Evolutionary conservation across 306 rosid species (phyloP), one percentile per base, ranked within the genome.

Genomic region (Calophaca sinica): DNA sequence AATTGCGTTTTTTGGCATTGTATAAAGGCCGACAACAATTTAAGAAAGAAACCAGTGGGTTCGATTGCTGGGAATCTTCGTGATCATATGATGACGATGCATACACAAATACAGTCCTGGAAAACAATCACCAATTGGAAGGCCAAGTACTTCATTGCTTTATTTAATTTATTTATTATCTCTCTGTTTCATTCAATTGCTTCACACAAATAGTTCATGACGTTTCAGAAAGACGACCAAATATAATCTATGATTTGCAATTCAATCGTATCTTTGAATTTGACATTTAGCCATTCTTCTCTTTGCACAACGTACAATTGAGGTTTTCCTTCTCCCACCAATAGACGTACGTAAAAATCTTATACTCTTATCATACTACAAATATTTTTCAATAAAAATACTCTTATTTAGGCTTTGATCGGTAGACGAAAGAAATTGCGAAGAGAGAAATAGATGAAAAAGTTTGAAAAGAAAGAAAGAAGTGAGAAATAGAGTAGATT

Each of bases 241-340:
- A 62, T 64, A 35, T 36, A 66, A 85, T 85, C 87, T 76, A 77
- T 38, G 26, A 66, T 35, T 32, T 42, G 61, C 76, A 20, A 20
- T 72, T 85, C 70, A 29, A 84, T 75, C 89, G 73, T 71, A 85
- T 87, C 87, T 87, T 91, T 69, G 86, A 79, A 81, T 60, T 78
- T 73, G 67, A 76, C 78, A 76, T 76, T 72, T 76, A 51, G 70
- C 31, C 41, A 39, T 15, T 45, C 60, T 42, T 53, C 35, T 14
- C 15, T 5, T 76, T 13, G 29, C 74, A 72, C 78, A 11, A 28
- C n/a, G 35, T 75, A 83, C 82, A 84, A 52, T 72, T 79, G 80
- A 20, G 69, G 65, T 78, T 82, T 44, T 44, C 4, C 4, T 62
- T 33, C 62, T 62, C 1, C 8, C 26, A 14, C 12, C 39, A 9